Percentiles rank a stretch among this genome's conserved stretches.
These are phyloP conservation scores for Parathielavia appendiculata DNA, from an alignment of 495 filamentous ascomycete genomes.

Conservation along the genomic window DNA sequence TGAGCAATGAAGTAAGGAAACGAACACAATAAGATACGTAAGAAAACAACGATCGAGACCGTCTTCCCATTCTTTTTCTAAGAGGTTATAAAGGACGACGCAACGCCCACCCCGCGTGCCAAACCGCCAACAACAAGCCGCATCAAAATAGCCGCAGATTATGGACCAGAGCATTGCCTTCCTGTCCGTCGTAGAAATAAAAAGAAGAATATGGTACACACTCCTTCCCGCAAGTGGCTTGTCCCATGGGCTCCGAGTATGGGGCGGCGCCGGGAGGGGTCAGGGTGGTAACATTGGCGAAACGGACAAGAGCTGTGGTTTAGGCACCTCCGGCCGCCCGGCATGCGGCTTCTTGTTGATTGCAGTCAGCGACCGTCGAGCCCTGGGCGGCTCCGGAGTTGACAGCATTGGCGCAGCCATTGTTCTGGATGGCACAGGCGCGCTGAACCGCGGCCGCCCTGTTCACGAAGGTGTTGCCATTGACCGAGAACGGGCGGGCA, in stretches of 20 bases:
- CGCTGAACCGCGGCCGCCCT: constrained; percentile 39
- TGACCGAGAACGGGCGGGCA: constrained; percentile 46
- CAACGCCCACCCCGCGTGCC: background rate
- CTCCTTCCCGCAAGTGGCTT: background rate
- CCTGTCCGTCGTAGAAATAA: constrained; percentile 5
- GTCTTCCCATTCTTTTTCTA: constrained; percentile 11
- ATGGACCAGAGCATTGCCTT: constrained; percentile 8
- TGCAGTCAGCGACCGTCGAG: constrained; percentile 40
- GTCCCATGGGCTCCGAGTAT: background rate
- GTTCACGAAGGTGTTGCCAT: constrained; percentile 48
- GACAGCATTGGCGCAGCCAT: constrained; percentile 45
- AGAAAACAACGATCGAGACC: background rate
- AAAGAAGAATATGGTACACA: constrained; percentile 15
- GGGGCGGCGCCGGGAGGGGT: constrained; percentile 7
- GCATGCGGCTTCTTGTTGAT: constrained; percentile 38
- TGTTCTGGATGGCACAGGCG: constrained; percentile 46
- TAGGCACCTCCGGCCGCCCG: constrained; percentile 22
- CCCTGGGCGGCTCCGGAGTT: constrained; percentile 34
- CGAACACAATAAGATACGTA: background rate
- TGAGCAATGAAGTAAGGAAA: constrained; percentile 3
- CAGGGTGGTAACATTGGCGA: background rate
- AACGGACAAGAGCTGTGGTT: background rate
- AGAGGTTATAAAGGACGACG: background rate
- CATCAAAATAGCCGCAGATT: constrained; percentile 7
- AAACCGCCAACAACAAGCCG: constrained; percentile 15